phyloP scores from a whole-genome alignment of 2,329 filamentous ascomycete genomes.

The Diaporthe citriasiana region DNA sequence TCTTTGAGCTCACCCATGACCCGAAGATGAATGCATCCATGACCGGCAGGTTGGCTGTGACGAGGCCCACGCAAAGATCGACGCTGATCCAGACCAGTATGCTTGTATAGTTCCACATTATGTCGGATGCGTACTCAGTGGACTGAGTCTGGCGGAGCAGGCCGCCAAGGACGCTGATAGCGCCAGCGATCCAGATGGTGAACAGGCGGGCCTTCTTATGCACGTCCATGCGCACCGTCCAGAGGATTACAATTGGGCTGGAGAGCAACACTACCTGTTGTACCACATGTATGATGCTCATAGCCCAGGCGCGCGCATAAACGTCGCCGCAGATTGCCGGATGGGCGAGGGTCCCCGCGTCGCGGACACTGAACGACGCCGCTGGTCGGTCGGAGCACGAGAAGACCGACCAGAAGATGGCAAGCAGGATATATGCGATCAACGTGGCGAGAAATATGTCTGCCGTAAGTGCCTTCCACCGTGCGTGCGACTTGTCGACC shows the following conservation, averaged over 20 bases:
- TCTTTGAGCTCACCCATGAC: constrained; percentile 38
- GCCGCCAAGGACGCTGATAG: constrained; percentile 17
- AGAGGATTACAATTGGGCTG: constrained; percentile 51
- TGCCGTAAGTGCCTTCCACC: constrained; percentile 48
- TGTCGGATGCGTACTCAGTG: constrained; percentile 27
- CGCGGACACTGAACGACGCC: constrained; percentile 45
- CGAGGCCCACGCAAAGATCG: constrained; percentile 49
- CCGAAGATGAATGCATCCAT: constrained; percentile 46
- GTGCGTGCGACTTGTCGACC: constrained; percentile 30
- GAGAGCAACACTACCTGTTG: constrained; percentile 50
- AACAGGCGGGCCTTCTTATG: constrained; percentile 48
- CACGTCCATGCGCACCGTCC: constrained; percentile 49
- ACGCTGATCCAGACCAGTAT: constrained; percentile 48
- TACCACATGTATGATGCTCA: constrained; percentile 51
- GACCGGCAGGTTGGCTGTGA: constrained; percentile 50
- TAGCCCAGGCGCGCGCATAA: constrained; percentile 42
- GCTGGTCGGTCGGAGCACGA: not conserved
- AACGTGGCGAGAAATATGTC: constrained; percentile 49
- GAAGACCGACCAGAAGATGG: constrained; percentile 44
- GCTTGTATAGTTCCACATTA: constrained; percentile 44
- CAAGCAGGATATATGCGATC: constrained; percentile 46
- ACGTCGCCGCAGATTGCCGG: constrained; percentile 28
- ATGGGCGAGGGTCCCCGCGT: constrained; percentile 24
- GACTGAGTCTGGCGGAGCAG: constrained; percentile 47
- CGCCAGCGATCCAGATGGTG: constrained; percentile 50